Evolutionary conservation across 345 rosid genomes (phyloP), one percentile per base, ranked within the genome.

Genomic region (Mallotus nudiflorus): DNA sequence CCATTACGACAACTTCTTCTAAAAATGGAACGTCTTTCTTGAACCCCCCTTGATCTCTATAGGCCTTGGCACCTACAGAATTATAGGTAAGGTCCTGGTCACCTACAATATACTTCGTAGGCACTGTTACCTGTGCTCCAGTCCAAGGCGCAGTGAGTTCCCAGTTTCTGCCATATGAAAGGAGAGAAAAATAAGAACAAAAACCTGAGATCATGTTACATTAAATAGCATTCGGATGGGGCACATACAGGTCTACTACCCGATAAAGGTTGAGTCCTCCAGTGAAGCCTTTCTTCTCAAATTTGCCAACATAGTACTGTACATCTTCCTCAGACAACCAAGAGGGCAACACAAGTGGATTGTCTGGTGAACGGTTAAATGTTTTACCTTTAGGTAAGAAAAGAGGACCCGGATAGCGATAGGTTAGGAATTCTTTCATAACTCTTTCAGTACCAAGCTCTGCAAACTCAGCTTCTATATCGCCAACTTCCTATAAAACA

Each of bases 291-390:
- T 11, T 76, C 63, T 71, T 66, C 62, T 76, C 75, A 66, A 59
- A 76, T 60, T 76, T 51, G 44, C 18, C 31, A 50, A 46, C 22
- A 62, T 70, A 76, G 57, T 65, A 76, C 44, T 70, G 46, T 8
- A 70, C 49, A 50, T 76, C 80, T 71, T 76, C 80, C 71, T 76
- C 80, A n/a, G 75, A 49, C 68, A 76, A 66, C 75, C 75, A 76
- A 49, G 56, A n/a, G 5, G 80, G 80, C 55, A 71, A 51, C 6
- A 40, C 62, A 66, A 76, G n/a, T 16, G 75, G 72, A 42, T 12
- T 13, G n/a, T 70, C 75, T 35, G 49, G 49, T 8, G 75, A 65
- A 13, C 67, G 53, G 37, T 68, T 73, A 50, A 76, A 76, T 5
- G 46, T 46, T 63, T 76, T 58, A 12, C 72, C 75, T 66, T 70